These are phyloP conservation scores for Scedosporium apiospermum DNA, from an alignment of 2,329 filamentous ascomycete genomes.

Conservation along the genomic window DNA sequence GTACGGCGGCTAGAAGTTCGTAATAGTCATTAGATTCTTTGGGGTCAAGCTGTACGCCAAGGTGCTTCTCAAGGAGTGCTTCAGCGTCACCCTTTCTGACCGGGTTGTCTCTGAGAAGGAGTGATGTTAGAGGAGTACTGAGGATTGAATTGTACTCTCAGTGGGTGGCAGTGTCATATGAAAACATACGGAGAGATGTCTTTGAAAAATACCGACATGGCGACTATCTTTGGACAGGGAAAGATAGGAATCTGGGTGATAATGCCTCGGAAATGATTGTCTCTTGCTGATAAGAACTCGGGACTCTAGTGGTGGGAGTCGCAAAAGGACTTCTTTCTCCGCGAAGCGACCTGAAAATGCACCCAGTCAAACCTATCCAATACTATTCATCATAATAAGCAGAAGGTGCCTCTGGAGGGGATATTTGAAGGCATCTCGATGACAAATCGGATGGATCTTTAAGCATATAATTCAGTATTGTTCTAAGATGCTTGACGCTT, in stretches of 20 bases:
- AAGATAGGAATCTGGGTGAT: background rate
- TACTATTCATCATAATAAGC: too few relatives aligned
- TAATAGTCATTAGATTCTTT: constrained; percentile 33
- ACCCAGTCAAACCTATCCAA: too few relatives aligned
- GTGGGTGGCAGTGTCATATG: background rate
- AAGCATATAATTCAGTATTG: too few relatives aligned
- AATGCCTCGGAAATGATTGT: background rate
- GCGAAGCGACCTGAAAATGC: too few relatives aligned
- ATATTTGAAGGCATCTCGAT: too few relatives aligned
- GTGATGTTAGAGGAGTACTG: background rate
- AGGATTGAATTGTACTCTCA: background rate
- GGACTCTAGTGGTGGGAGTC: too few relatives aligned
- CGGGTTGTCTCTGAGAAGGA: constrained; percentile 24
- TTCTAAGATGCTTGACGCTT: too few relatives aligned
- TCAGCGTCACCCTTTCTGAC: constrained; percentile 29
- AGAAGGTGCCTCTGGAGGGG: too few relatives aligned
- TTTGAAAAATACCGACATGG: constrained; percentile 30
- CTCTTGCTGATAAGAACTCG: background rate
- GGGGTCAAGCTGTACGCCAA: constrained; percentile 25
- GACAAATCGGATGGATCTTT: too few relatives aligned
- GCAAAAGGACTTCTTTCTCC: too few relatives aligned
- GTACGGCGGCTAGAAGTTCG: constrained; percentile 37
- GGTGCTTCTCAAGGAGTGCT: constrained; percentile 19
- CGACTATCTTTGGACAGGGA: background rate
- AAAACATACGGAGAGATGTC: constrained; percentile 22